Evolutionary conservation across 352 stramenopile genomes (phyloP).

Genomic region (Blastocystis sp.): DNA sequence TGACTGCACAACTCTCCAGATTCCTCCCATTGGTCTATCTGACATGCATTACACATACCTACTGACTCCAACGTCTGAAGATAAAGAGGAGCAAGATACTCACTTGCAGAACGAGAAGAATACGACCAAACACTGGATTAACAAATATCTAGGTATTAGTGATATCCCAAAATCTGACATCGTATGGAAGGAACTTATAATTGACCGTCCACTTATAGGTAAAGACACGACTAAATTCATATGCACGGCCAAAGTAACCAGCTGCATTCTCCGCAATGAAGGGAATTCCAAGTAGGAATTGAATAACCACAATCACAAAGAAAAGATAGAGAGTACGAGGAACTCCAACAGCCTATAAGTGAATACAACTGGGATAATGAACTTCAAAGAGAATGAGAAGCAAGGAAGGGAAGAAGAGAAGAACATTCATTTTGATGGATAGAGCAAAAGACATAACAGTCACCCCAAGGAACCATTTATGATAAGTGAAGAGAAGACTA

Average conservation of each 20-base stretch:
- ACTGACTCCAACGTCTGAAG: constrained; percentile 64
- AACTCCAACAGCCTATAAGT: constrained; percentile 75
- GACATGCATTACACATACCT: not conserved
- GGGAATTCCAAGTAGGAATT: constrained; percentile 85
- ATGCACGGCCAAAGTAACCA: constrained; percentile 90
- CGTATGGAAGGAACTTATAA: constrained; percentile 86
- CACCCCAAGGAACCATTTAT: constrained; percentile 66
- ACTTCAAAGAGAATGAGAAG: constrained; percentile 88
- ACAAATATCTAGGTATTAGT: constrained; percentile 74
- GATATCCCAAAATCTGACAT: constrained; percentile 61
- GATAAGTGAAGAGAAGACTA: constrained; percentile 72
- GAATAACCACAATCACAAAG: constrained; percentile 84
- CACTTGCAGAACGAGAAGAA: constrained; percentile 72
- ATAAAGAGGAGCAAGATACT: constrained; percentile 69
- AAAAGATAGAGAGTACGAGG: constrained; percentile 81
- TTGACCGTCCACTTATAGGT: constrained; percentile 98
- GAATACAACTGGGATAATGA: not conserved
- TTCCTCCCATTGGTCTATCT: constrained; percentile 54
- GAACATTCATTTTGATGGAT: constrained; percentile 98
- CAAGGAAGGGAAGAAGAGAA: constrained; percentile 92
- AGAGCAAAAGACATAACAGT: constrained; percentile 90
- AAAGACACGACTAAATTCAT: constrained; percentile 95
- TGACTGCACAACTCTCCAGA: constrained; percentile 43
- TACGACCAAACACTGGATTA: constrained; percentile 73
- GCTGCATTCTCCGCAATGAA: constrained; percentile 90